Evolutionary conservation across 139 green algal species (phyloP).

Genomic region (Volvox africanus): DNA sequence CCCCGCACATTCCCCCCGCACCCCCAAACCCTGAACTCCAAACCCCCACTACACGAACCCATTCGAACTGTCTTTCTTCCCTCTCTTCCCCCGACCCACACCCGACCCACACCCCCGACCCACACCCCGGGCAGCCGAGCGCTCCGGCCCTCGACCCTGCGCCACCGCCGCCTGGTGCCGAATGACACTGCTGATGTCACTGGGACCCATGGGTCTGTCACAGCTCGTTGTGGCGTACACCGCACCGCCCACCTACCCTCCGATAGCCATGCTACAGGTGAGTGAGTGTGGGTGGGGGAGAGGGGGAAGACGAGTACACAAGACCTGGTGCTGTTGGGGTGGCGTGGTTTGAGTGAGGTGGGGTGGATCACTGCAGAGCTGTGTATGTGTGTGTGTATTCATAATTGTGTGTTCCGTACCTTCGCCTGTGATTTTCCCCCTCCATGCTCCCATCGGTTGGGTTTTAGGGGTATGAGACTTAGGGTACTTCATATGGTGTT

Average conservation of each 20-base stretch:
- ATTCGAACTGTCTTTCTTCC: too few species aligned
- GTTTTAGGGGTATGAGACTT: too few species aligned
- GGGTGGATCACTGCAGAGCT: background rate
- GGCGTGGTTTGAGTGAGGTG: background rate
- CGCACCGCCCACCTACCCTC: conserved; percentile 16
- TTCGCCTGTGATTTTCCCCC: too few species aligned
- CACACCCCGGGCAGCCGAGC: conserved; percentile 16
- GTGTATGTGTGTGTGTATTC: background rate
- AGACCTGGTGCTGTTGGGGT: background rate
- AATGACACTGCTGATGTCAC: conserved; percentile 29
- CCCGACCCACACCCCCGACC: background rate
- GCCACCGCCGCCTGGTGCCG: conserved; percentile 23
- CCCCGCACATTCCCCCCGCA: too few species aligned
- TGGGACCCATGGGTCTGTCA: background rate
- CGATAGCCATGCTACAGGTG: conserved; percentile 43
- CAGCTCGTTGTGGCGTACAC: conserved; percentile 8
- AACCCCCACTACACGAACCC: too few species aligned
- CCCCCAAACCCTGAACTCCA: too few species aligned
- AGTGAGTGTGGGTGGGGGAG: background rate
- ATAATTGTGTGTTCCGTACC: too few species aligned
- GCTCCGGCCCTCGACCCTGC: conserved; percentile 26
- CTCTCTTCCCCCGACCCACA: background rate
- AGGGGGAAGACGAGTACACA: too few species aligned
- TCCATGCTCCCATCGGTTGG: too few species aligned
- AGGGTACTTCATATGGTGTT: too few species aligned